Conservation (phyloP, 202 grass and related monocot genomes). For the Setaria italica region DNA sequence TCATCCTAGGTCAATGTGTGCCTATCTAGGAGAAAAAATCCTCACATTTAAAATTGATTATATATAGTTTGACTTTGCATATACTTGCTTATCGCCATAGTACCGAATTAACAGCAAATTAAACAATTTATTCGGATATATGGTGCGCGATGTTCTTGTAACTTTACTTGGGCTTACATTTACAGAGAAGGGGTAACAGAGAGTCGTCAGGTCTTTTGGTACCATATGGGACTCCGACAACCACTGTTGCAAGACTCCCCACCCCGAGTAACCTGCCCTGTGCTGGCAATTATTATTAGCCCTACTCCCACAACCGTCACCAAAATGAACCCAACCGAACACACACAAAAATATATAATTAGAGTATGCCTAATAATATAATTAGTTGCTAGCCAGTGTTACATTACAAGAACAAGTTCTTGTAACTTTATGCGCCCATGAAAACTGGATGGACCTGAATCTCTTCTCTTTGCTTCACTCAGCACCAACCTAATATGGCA, state of each 20-base stretch:
- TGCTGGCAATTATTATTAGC: conserved; percentile 35
- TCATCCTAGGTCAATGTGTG: conserved; percentile 42
- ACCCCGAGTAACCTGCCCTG: conserved; percentile 13
- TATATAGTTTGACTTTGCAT: neutral
- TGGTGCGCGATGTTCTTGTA: neutral
- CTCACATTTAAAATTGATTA: neutral
- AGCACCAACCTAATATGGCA: too few relatives aligned
- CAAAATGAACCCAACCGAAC: too few relatives aligned
- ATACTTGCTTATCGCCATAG: neutral
- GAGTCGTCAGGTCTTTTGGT: neutral
- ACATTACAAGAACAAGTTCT: too few relatives aligned
- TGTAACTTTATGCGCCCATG: too few relatives aligned
- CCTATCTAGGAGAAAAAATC: neutral
- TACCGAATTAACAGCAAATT: too few relatives aligned
- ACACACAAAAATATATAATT: too few relatives aligned
- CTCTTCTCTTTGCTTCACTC: too few relatives aligned
- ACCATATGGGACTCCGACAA: conserved; percentile 14
- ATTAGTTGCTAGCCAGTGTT: too few relatives aligned
- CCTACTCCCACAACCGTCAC: neutral
- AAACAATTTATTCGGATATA: neutral
- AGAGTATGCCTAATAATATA: too few relatives aligned
- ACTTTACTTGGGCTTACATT: neutral
- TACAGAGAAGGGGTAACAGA: neutral
- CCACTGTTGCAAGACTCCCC: conserved; percentile 16
- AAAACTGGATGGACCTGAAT: too few relatives aligned